Evolutionary conservation across 805 yeast species (phyloP).

Genomic region (Teunomyces tritomae): DNA sequence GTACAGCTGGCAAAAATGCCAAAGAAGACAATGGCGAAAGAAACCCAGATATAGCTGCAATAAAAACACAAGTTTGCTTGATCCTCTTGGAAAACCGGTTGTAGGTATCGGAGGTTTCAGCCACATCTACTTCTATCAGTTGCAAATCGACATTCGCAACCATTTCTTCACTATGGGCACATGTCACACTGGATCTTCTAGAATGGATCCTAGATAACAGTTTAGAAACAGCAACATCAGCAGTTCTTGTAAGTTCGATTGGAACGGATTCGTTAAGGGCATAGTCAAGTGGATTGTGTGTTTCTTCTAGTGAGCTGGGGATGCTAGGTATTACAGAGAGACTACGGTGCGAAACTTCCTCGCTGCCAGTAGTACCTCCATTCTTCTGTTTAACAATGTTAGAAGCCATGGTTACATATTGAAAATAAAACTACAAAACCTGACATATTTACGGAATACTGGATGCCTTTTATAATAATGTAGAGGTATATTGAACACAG

Average conservation of each 20-base stretch:
- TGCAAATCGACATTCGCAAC: background rate
- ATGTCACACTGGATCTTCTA: constrained; percentile 7
- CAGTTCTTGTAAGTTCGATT: constrained; percentile 15
- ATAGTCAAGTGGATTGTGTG: background rate
- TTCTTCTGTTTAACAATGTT: background rate
- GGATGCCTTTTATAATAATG: too few species aligned
- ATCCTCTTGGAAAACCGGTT: constrained; percentile 11
- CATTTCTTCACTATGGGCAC: background rate
- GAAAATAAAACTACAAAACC: background rate
- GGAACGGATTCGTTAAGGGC: constrained; percentile 11
- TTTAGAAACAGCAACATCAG: constrained; percentile 19
- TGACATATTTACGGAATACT: too few species aligned
- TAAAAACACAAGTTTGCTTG: constrained; percentile 13
- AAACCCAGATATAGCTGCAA: constrained; percentile 24
- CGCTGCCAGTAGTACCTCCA: background rate
- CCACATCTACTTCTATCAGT: background rate
- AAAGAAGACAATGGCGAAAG: constrained; percentile 44
- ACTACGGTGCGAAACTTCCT: background rate
- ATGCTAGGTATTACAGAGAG: background rate
- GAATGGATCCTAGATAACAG: constrained; percentile 20
- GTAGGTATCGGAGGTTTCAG: constrained; percentile 9
- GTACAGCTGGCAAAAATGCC: constrained; percentile 52
- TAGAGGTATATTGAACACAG: too few species aligned
- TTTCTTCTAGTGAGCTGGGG: background rate
- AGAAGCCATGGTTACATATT: background rate